Conservation (phyloP, 1,139 yeast species). For the Yamadazyma dushanensis region DNA sequence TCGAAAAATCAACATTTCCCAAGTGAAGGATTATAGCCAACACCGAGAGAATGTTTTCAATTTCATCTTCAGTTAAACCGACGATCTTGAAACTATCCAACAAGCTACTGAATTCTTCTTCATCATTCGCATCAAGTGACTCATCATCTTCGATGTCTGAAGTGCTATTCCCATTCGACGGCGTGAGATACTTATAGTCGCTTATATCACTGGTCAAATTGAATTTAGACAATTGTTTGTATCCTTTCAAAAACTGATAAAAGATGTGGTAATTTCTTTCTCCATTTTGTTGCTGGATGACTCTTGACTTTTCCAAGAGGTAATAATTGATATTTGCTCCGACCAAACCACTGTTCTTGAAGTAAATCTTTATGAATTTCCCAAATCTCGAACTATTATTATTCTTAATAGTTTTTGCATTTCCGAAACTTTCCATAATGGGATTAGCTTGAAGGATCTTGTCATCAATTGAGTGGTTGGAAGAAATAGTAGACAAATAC, state of each 20-base stretch:
- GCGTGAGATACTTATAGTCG: conserved; percentile 54
- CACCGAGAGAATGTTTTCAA: conserved; percentile 59
- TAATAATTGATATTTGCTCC: conserved; percentile 97
- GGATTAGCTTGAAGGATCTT: conserved; percentile 95
- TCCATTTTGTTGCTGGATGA: conserved; percentile 68
- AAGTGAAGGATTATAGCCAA: conserved; percentile 79
- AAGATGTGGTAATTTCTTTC: conserved; percentile 94
- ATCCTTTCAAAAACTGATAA: conserved; percentile 80
- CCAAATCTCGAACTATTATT: conserved; percentile 97
- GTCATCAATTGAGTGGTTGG: conserved; percentile 57
- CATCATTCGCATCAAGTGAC: conserved; percentile 75
- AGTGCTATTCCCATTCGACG: conserved; percentile 23
- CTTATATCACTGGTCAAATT: conserved; percentile 47
- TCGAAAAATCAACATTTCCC: conserved; percentile 78
- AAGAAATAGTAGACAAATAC: conserved; percentile 71
- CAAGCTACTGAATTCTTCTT: conserved; percentile 60
- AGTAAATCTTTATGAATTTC: conserved; percentile 87
- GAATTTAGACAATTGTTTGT: conserved; percentile 51
- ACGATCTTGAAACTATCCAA: conserved; percentile 69
- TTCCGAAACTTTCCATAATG: conserved; percentile 93
- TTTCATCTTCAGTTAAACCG: conserved; percentile 63
- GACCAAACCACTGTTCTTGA: conserved; percentile 58
- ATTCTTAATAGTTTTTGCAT: conserved; percentile 93
- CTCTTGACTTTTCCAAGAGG: conserved; percentile 89
- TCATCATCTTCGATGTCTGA: conserved; percentile 40